Conservation (phyloP, 2,329 filamentous ascomycete species). For the Sporothrix schenckii region DNA sequence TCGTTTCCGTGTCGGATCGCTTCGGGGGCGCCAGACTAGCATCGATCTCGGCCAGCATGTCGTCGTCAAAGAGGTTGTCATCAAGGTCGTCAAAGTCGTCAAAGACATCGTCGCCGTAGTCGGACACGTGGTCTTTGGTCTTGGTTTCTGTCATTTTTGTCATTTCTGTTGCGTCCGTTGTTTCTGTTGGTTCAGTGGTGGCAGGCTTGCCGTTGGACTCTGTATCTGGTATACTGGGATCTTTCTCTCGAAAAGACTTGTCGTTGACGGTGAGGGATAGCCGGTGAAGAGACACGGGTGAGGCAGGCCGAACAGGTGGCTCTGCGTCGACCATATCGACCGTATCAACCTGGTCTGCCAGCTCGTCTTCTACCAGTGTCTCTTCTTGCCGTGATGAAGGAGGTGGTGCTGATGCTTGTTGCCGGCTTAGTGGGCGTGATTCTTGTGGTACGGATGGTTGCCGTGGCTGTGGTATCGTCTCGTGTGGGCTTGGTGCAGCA, state of each 20-base stretch:
- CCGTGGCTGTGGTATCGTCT: neutral
- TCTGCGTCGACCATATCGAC: neutral
- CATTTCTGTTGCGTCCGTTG: constrained; percentile 18
- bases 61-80: constrained; percentile 60
- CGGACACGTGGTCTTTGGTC: constrained; percentile 43
- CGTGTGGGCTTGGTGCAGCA: neutral
- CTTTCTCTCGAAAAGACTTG: constrained; percentile 36
- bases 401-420: constrained; percentile 36
- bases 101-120: constrained; percentile 58
- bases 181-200: neutral
- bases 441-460: neutral
- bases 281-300: constrained; percentile 15
- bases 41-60: constrained; percentile 59
- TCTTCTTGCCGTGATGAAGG: neutral
- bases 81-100: constrained; percentile 59
- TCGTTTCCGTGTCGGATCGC: neutral
- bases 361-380: neutral
- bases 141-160: neutral
- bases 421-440: constrained; percentile 40
- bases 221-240: constrained; percentile 25
- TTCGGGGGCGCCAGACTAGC: constrained; percentile 43
- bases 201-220: neutral
- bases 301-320: neutral
- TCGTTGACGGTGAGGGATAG: constrained; percentile 33
- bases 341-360: neutral